Evolutionary conservation across 495 filamentous ascomycete genomes (phyloP).

Genomic region (Zalerion maritima): DNA sequence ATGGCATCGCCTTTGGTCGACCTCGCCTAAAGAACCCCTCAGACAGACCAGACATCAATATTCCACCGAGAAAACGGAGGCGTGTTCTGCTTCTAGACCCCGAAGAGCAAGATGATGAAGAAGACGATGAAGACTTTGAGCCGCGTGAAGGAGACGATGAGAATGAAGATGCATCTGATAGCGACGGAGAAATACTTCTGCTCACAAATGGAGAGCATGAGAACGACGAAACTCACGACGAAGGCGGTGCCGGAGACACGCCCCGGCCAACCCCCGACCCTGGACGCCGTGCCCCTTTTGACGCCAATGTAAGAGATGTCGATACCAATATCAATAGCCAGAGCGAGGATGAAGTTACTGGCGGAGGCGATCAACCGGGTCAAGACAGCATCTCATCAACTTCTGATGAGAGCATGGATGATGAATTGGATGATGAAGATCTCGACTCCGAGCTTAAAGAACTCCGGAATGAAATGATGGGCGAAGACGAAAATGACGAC

Average conservation of each 20-base stretch:
- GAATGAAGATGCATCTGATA: constrained; percentile 4
- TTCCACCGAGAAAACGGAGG: constrained; percentile 69
- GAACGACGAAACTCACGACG: constrained; percentile 16
- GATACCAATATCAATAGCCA: constrained; percentile 11
- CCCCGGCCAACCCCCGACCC: neutral
- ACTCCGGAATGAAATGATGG: too few species aligned
- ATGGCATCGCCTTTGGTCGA: constrained; percentile 79
- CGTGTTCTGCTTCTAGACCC: too few species aligned
- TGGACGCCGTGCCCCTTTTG: constrained; percentile 2
- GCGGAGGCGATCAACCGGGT: constrained; percentile 3
- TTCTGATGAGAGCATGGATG: constrained; percentile 11
- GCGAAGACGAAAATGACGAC: constrained; percentile 9
- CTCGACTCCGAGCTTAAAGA: too few species aligned
- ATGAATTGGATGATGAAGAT: constrained; percentile 18
- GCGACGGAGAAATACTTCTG: constrained; percentile 17
- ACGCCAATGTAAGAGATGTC: constrained; percentile 7
- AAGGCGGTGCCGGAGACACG: constrained; percentile 5
- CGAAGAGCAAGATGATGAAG: constrained; percentile 18
- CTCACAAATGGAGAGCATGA: constrained; percentile 25
- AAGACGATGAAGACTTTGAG: constrained; percentile 15
- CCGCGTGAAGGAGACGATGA: constrained; percentile 9
- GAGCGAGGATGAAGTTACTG: constrained; percentile 13
- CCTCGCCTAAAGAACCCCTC: constrained; percentile 44
- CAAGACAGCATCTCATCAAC: constrained; percentile 6
- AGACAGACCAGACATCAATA: constrained; percentile 52